phyloP scores from a whole-genome alignment of 2,329 filamentous ascomycete species.

The Aspergillus melleus region DNA sequence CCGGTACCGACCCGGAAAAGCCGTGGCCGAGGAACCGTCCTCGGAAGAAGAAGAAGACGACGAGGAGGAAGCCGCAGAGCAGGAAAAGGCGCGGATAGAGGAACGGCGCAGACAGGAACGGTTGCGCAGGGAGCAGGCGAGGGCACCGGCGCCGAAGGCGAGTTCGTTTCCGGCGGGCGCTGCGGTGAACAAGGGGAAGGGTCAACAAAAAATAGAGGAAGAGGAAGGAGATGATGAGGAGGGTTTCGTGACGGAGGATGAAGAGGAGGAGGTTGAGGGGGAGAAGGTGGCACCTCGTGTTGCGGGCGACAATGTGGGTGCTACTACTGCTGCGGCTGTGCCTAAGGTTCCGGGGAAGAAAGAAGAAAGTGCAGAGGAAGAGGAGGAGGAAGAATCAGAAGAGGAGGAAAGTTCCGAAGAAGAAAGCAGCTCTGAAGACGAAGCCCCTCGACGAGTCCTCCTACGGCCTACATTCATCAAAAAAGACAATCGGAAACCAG shows the following conservation, averaged over 20 bases:
- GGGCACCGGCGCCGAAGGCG: conserved; percentile 47
- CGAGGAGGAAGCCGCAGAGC: conserved; percentile 59
- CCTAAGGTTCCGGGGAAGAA: conserved; percentile 22
- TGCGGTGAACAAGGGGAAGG: conserved; percentile 34
- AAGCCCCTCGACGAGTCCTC: conserved; percentile 56
- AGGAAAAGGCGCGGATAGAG: conserved; percentile 42
- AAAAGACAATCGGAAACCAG: conserved; percentile 58
- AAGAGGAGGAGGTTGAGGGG: conserved; percentile 42
- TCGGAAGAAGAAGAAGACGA: conserved; percentile 55
- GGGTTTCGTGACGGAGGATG: conserved; percentile 62
- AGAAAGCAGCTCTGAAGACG: conserved; percentile 57
- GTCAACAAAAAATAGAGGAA: conserved; percentile 29
- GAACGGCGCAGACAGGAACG: conserved; percentile 38
- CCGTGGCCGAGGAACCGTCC: conserved; percentile 50
- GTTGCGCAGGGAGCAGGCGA: conserved; percentile 47
- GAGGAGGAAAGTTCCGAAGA: conserved; percentile 54
- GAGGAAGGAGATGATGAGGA: conserved; percentile 52
- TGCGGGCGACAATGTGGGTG: conserved; percentile 12
- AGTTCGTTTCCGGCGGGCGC: conserved; percentile 35
- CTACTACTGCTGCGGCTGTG: conserved; percentile 12
- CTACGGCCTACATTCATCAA: conserved; percentile 68
- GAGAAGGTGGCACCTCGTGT: conserved; percentile 16
- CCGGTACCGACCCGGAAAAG: conserved; percentile 84
- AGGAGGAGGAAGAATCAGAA: conserved; percentile 48
- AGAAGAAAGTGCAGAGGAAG: conserved; percentile 43